Conservation (phyloP, 1,284 basidiomycete species). For the Papiliotrema nemorosa region DNA sequence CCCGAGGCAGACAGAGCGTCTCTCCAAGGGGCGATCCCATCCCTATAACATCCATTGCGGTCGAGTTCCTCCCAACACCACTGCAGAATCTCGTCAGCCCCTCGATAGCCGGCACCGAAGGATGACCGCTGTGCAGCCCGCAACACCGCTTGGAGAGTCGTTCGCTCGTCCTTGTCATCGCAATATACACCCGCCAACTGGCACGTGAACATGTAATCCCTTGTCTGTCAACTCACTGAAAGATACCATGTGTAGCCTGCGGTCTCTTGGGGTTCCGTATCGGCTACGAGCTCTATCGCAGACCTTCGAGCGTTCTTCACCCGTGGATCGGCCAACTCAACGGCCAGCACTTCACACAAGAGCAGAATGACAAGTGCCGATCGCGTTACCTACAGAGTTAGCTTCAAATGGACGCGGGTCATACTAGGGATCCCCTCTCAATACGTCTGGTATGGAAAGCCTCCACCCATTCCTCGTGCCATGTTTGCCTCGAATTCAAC, state of each 20-base stretch:
- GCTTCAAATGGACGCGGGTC: no score
- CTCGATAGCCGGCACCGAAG: background rate
- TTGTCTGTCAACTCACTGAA: background rate
- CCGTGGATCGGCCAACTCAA: slow-evolving; percentile 8
- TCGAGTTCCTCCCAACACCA: slow-evolving; percentile 1
- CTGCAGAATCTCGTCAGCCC: background rate
- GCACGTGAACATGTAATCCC: no score
- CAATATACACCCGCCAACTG: no score
- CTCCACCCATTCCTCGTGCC: no score
- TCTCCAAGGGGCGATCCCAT: background rate
- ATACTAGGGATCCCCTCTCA: no score
- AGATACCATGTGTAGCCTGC: background rate
- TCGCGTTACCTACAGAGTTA: slow-evolving; percentile 14
- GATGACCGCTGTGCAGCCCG: background rate
- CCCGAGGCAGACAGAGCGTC: background rate
- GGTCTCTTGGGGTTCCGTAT: background rate
- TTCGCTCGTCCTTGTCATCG: no score
- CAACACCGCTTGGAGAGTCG: background rate
- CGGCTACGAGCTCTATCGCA: background rate
- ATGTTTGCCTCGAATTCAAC: no score
- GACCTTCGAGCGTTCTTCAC: background rate
- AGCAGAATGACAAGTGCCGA: slow-evolving; percentile 14
- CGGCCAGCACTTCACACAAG: slow-evolving; percentile 17
- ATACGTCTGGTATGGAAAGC: no score
- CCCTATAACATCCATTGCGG: background rate